Base-by-base conservation (phyloP, 768 basidiomycete genomes). In the Guyanaporus albipodus region DNA sequence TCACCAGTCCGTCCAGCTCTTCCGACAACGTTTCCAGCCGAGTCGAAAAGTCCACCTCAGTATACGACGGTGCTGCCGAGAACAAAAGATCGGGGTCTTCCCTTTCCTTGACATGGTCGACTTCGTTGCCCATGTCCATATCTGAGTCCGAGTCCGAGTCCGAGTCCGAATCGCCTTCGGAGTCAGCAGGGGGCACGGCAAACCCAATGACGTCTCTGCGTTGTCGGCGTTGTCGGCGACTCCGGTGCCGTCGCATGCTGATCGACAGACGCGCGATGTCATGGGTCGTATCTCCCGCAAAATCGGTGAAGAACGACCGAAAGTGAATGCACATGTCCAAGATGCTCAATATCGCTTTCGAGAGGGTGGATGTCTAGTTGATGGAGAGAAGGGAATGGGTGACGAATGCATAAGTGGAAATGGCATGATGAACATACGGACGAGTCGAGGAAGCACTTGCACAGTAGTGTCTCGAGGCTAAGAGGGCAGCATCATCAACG, bases 311-410 rank as follows among this genome's bases (percentile, higher is more conserved):
- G 42, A 77, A 69, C 37, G 80, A 75, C 49, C 76, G 78, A 63
- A 91, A 91, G 55, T 80, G 77, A 4, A 91, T 67, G 29, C 78
- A 75, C 72, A 89, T 81, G 62, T 91, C 87, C 22, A 91, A 70
- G 48, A 89, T 75, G 8, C 81, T 80, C 18, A 85, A 51, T 38
- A 91, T 77, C 19, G 82, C 77, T 50, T 77, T 77, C 56, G 82
- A 79, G 8, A 89, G 68, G 15, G 83, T 73, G 0, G 76, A 71
- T 17, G 83, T 82, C 87, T 90, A 9, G 36, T 26, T n/a, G 29
- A 22, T 29, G n/a, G 19, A 31, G 12, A 8, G 9, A 36, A 14
- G 4, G 12, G 19, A 6, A 8, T 34, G n/a, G 39, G 22, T n/a
- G 23, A 11, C 5, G 6, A 6, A 4, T 17, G 12, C 1, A 19